phyloP scores from a whole-genome alignment of 345 rosid genomes.

The Lumnitzera racemosa region DNA sequence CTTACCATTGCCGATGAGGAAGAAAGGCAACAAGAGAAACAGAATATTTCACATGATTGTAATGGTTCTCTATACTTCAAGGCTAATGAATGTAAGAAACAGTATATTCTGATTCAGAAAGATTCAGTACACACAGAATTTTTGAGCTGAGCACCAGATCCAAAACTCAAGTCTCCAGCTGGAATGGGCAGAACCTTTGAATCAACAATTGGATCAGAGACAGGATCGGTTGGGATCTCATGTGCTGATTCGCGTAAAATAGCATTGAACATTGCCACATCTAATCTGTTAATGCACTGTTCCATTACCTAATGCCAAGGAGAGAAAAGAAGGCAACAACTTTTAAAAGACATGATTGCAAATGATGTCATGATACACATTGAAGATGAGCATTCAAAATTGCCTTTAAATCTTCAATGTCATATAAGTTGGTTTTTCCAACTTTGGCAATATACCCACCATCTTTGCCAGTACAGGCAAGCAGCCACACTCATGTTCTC shows the following conservation, averaged over 20 bases:
- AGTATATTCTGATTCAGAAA: background rate
- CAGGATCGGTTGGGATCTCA: constrained; percentile 93
- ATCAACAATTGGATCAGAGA: constrained; percentile 86
- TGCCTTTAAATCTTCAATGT: background rate
- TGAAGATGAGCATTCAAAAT: no score
- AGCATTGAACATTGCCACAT: constrained; percentile 98
- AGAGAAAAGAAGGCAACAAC: no score
- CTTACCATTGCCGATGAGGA: no score
- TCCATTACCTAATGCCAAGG: constrained; percentile 59
- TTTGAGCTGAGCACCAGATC: constrained; percentile 97
- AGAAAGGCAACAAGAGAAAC: no score
- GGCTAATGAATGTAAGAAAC: no score
- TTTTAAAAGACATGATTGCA: no score
- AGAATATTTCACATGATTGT: no score
- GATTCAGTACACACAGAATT: constrained; percentile 49
- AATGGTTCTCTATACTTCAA: no score
- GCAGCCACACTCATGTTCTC: constrained; percentile 91
- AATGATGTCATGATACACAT: no score
- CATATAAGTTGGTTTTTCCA: background rate
- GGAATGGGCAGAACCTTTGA: constrained; percentile 89
- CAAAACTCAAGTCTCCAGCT: constrained; percentile 91
- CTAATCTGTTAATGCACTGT: constrained; percentile 70
- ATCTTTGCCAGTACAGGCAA: constrained; percentile 62
- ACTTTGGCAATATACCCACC: constrained; percentile 26
- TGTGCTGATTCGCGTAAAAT: constrained; percentile 85